phyloP scores from a whole-genome alignment of 2,329 filamentous ascomycete genomes.

The Cordyceps tenuipes region DNA sequence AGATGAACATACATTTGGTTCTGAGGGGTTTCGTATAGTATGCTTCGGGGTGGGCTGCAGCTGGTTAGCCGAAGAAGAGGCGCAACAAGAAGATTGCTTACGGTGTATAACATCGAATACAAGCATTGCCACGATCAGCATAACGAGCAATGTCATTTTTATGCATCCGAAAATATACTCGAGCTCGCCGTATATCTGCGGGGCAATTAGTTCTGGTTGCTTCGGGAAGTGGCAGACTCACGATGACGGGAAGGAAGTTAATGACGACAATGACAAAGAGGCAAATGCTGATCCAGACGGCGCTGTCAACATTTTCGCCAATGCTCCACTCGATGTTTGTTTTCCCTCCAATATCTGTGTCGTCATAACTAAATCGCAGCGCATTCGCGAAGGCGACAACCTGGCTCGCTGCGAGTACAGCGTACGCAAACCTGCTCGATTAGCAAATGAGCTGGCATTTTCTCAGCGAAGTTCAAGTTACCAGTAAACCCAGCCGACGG shows the following conservation, averaged over 20 bases:
- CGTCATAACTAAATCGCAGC: constrained; percentile 29
- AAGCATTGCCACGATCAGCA: constrained; percentile 29
- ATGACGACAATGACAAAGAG: constrained; percentile 25
- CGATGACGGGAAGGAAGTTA: constrained; percentile 30
- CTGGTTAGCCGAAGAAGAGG: background rate
- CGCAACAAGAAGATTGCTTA: constrained; percentile 14
- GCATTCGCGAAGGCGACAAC: constrained; percentile 27
- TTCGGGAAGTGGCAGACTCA: constrained; percentile 16
- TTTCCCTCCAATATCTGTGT: constrained; percentile 17
- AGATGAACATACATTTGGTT: constrained; percentile 24
- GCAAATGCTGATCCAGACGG: constrained; percentile 30
- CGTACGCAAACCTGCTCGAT: constrained; percentile 27
- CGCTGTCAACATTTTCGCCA: constrained; percentile 26
- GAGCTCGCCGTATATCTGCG: constrained; percentile 25
- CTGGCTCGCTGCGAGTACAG: constrained; percentile 27
- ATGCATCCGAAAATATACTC: constrained; percentile 30
- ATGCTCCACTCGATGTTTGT: constrained; percentile 25
- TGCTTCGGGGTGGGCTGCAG: constrained; percentile 24
- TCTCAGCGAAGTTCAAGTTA: constrained; percentile 12
- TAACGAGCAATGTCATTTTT: constrained; percentile 28
- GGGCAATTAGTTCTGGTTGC: background rate
- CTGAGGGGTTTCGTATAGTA: constrained; percentile 28
- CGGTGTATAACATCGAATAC: constrained; percentile 29
- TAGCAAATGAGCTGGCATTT: background rate
- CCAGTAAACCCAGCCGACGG: constrained; percentile 32